Evolutionary conservation across 2,329 filamentous ascomycete genomes (phyloP), one percentile per base, ranked within the genome.

Genomic region (Arthroderma sp.): DNA sequence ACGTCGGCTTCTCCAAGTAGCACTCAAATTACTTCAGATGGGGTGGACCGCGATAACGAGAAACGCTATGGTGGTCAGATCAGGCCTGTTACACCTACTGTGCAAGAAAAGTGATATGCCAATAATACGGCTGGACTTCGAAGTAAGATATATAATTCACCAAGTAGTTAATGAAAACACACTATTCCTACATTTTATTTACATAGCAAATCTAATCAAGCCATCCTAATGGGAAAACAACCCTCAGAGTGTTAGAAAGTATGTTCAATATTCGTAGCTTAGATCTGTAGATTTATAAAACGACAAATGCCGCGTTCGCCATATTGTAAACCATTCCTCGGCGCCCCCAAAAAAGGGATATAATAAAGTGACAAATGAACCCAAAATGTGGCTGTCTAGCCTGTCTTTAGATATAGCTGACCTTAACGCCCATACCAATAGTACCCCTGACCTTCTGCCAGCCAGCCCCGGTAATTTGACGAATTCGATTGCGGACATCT

Each of bases 381-480:
- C 38, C 8, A 15, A 35, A 37, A 54, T 7, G n/a, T 38, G 31
- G 25, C 39, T 25, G 35, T 15, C n/a, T 4, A 21, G 21, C 43
- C 31, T 54, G 15, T 15, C 17, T 41, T 58, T 62, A 97, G 60
- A 98, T 94, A 74, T 97, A 97, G 70, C 87, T 95, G 66, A 97
- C 91, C 76, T 96, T 97, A 62, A 94, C 87, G 1, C 91, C 93
- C 91, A 97, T 97, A 1, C 91, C 91, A 3, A 91, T 85, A 0
- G 93, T 97, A 49, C 83, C 80, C 68, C 81, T 83, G 41, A 95
- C 75, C 74, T 95, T 96, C 56, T 81, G 80, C 89, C 89, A 95
- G 8, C 83, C 83, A 28, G 79, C 76, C 39, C 80, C 81, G 44
- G 94, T 67, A 38, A 90, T 76, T 57, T 84, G 79, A 68, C 83